Conservation (phyloP, 208 protist species). For the Crithidia bombi region DNA sequence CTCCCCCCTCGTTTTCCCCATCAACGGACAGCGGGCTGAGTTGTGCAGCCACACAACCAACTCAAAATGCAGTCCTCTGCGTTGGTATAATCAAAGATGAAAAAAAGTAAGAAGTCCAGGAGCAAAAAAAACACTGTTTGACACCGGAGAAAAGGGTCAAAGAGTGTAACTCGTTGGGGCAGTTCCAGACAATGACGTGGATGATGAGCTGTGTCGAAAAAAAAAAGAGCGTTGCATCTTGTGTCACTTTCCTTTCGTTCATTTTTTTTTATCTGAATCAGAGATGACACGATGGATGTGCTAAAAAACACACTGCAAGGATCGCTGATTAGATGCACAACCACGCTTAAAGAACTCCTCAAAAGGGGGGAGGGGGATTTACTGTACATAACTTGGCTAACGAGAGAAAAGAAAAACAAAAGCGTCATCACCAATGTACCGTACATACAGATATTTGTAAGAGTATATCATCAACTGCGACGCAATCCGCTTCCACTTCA, state of each 20-base stretch:
- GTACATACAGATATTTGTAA: not conserved
- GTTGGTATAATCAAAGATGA: constrained; percentile 17
- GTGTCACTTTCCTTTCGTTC: not conserved
- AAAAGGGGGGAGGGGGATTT: not conserved
- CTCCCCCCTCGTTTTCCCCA: no score
- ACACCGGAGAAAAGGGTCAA: constrained; percentile 23
- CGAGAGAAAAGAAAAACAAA: not conserved
- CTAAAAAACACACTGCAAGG: constrained; percentile 17
- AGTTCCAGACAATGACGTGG: not conserved
- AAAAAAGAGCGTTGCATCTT: not conserved
- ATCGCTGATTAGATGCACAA: not conserved
- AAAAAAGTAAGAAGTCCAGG: constrained; percentile 8
- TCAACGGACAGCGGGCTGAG: no score
- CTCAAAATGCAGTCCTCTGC: no score
- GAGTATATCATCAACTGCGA: not conserved
- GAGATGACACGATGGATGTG: not conserved
- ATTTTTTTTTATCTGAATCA: constrained; percentile 1
- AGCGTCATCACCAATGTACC: not conserved
- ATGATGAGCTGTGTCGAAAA: constrained; percentile 2
- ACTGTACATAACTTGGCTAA: constrained; percentile 21
- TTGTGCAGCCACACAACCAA: no score
- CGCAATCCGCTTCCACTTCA: not conserved
- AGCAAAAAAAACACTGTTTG: no score
- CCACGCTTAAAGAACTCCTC: not conserved
- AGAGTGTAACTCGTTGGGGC: constrained; percentile 12